Conservation (phyloP, 164 flowering plant species). For the Stephania cephalantha region DNA sequence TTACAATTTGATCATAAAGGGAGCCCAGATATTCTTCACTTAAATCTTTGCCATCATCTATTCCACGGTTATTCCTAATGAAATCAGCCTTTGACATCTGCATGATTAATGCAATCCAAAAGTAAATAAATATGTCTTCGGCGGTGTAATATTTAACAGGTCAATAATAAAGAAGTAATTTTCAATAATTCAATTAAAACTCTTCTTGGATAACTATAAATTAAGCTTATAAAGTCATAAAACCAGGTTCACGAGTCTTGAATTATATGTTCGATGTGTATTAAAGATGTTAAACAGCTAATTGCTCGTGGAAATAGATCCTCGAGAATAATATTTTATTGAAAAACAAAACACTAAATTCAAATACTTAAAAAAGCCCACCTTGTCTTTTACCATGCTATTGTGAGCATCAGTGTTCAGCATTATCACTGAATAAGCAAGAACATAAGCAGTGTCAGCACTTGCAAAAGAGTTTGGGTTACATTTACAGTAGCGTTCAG, state of each 20-base stretch:
- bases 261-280: background rate
- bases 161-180: background rate
- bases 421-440: slow-evolving; percentile 98
- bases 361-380: slow-evolving; percentile 24
- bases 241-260: background rate
- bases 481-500: slow-evolving; percentile 98
- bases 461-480: slow-evolving; percentile 80
- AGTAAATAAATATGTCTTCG: slow-evolving; percentile 12
- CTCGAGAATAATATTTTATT: slow-evolving; percentile 1
- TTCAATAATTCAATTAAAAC: no score
- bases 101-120: slow-evolving; percentile 12
- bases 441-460: slow-evolving; percentile 99
- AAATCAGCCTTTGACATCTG: slow-evolving; percentile 99
- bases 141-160: background rate
- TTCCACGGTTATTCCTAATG: slow-evolving; percentile 93
- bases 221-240: no score
- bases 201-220: background rate
- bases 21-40: slow-evolving; percentile 86
- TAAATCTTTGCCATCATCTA: slow-evolving; percentile 95
- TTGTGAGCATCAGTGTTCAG: slow-evolving; percentile 99
- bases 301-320: background rate
- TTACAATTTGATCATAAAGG: slow-evolving; percentile 89
- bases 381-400: slow-evolving; percentile 97
- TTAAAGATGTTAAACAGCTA: background rate
- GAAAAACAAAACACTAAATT: background rate